Evolutionary conservation across 371 early-diverging fungal genomes (phyloP).

Genomic region (Mucor circinelloides): DNA sequence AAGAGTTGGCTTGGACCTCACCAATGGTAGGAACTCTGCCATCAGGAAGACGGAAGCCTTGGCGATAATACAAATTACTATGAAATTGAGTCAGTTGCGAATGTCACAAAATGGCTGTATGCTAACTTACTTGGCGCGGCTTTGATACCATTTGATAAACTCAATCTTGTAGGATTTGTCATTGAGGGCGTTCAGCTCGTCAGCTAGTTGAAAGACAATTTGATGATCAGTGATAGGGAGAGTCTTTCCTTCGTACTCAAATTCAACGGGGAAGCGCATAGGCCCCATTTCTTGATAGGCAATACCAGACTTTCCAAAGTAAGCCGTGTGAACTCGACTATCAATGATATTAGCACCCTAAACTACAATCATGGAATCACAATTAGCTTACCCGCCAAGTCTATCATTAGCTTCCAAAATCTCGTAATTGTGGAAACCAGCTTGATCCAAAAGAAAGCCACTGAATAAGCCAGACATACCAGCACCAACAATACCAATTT

Average conservation of each 20-base stretch:
- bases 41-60: slow-evolving; percentile 32
- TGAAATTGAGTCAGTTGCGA: background rate
- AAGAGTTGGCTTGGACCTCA: slow-evolving; percentile 21
- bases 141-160: slow-evolving; percentile 36
- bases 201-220: slow-evolving; percentile 31
- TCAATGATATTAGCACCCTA: background rate
- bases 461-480: slow-evolving; percentile 41
- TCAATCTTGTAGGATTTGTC: slow-evolving; percentile 30
- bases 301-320: slow-evolving; percentile 23
- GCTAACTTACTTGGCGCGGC: slow-evolving; percentile 26
- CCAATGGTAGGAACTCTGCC: slow-evolving; percentile 32
- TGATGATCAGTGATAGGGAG: slow-evolving; percentile 34
- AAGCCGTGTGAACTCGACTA: slow-evolving; percentile 38
- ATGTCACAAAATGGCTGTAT: background rate
- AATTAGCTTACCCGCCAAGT: slow-evolving; percentile 30
- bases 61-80: slow-evolving; percentile 27
- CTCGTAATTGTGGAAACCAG: slow-evolving; percentile 37
- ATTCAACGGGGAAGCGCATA: slow-evolving; percentile 32
- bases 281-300: slow-evolving; percentile 41
- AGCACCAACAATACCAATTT: slow-evolving; percentile 41
- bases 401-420: slow-evolving; percentile 36
- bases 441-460: slow-evolving; percentile 30
- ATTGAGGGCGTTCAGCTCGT: slow-evolving; percentile 28
- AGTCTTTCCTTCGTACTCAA: slow-evolving; percentile 21
- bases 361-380: background rate